phyloP scores from a whole-genome alignment of 2,329 filamentous ascomycete species.

The Pezicula neosporulosa region DNA sequence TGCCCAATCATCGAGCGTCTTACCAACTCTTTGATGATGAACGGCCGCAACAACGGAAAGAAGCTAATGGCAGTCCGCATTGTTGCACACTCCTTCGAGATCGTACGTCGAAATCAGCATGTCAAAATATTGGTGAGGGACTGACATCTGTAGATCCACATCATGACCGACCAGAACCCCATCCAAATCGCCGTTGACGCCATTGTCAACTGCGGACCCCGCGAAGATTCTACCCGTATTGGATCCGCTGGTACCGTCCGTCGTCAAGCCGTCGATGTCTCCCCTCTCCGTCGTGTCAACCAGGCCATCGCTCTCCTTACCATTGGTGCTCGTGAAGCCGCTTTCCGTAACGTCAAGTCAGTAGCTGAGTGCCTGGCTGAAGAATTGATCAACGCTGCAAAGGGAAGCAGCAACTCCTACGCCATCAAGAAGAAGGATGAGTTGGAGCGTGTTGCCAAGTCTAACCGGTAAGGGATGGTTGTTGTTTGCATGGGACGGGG shows the following conservation, averaged over 20 bases:
- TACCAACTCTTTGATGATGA: constrained; percentile 99
- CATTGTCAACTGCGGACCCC: constrained; percentile 99
- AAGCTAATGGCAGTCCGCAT: constrained; percentile 99
- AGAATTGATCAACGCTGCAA: constrained; percentile 99
- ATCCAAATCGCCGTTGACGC: constrained; percentile 99
- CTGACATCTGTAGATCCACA: constrained; percentile 73
- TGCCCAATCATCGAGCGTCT: constrained; percentile 99
- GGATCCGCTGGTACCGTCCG: constrained; percentile 99
- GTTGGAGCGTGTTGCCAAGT: constrained; percentile 99
- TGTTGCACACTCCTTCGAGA: constrained; percentile 98
- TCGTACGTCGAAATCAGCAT: constrained; percentile 62
- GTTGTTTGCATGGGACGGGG: constrained; percentile 27
- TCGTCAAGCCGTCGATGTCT: constrained; percentile 99
- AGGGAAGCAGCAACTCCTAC: constrained; percentile 99
- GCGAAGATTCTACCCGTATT: constrained; percentile 99
- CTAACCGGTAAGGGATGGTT: constrained; percentile 84
- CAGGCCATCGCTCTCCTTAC: constrained; percentile 99
- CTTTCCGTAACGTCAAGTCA: constrained; percentile 99
- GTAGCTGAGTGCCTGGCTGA: constrained; percentile 99
- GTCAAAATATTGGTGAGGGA: constrained; percentile 5
- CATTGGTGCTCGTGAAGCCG: constrained; percentile 96
- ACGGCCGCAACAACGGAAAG: constrained; percentile 99
- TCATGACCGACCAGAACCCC: constrained; percentile 99
- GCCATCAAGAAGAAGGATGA: constrained; percentile 99
- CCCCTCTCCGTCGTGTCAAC: constrained; percentile 98